Base-by-base conservation (phyloP, 345 rosid species). In the Arabidopsis arenosa region DNA sequence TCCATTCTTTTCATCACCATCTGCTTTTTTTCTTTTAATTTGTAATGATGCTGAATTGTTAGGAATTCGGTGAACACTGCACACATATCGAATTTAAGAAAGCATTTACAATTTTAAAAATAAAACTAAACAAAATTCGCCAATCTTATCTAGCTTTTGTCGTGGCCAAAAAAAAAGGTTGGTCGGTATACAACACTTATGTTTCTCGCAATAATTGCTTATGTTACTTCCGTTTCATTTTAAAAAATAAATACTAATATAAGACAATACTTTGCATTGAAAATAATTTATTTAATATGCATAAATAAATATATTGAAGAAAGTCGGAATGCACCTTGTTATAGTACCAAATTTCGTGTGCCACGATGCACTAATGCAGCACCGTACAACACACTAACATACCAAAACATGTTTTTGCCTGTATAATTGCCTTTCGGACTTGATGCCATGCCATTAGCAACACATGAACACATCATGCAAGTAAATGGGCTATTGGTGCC, bases 31-130 rank as follows among this genome's bases (percentile, higher is more conserved):
- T 56, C 36, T 59, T 67, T 58, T 23, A 15, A 18, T 47, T 44
- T 39, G 67, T 17, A 67, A 59, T 75, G 60, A 58, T 59, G 40
- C 30, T 61, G 39, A 51, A 43, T 35, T 63, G 18, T 21, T 7
- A 6, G 1, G 2, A 44, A 14, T 2, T 49, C 32, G 11, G 9
- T 51, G 47, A 23, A 28, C 17, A n/a, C n/a, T n/a, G n/a, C n/a
- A 58, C 26, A 17, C 26, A 58, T 0, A 47, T 65, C 52, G 0
- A 13, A 12, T 41, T 11, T 14, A 40, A 6, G 35, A 30, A 63
- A 4, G 5, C 28, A 7, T 13, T 5, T 21, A 18, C 4, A 5
- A 9, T 23, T 18, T 17, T 11, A 4, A 10, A 10, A 21, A 21
- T 4, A 23, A 9, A 4, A 4, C 10, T 2, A 2, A 6, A 10